These are phyloP conservation scores for Nymphaea thermarum DNA, from an alignment of 164 flowering plant genomes.

Conservation along the genomic window DNA sequence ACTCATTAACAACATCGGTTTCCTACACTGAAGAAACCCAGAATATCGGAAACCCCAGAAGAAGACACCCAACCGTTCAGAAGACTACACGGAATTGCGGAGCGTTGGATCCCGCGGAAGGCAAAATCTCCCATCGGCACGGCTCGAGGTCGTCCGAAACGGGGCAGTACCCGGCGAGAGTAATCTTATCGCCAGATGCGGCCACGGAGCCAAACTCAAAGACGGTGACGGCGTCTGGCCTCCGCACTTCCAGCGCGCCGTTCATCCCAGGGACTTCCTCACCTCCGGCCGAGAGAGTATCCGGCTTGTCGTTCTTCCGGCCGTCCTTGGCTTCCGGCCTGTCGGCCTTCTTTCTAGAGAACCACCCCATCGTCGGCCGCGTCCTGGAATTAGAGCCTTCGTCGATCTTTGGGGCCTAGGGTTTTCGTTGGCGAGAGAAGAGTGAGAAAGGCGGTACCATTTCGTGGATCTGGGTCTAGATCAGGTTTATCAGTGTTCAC, in stretches of 20 bases:
- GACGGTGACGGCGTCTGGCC: constrained; percentile 40
- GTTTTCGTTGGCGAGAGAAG: neutral
- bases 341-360: neutral
- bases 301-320: constrained; percentile 3
- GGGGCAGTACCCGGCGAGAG: constrained; percentile 86
- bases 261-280: constrained; percentile 48
- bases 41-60: neutral
- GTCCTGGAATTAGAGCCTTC: no score
- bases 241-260: constrained; percentile 69
- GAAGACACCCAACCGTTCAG: constrained; percentile 17
- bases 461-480: neutral
- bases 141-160: constrained; percentile 97
- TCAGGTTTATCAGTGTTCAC: no score
- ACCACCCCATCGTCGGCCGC: neutral
- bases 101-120: constrained; percentile 44
- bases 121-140: constrained; percentile 83
- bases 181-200: constrained; percentile 62
- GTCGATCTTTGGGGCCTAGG: neutral
- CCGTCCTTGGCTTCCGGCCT: neutral
- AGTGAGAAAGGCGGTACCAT: neutral
- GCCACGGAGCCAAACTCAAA: constrained; percentile 88
- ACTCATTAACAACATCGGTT: no score
- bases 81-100: constrained; percentile 91
- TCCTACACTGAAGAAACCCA: no score
- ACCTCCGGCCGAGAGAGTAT: constrained; percentile 1